These are phyloP conservation scores for Cladophialophora chaetospira DNA, from an alignment of 2,329 filamentous ascomycete species.

Conservation along the genomic window DNA sequence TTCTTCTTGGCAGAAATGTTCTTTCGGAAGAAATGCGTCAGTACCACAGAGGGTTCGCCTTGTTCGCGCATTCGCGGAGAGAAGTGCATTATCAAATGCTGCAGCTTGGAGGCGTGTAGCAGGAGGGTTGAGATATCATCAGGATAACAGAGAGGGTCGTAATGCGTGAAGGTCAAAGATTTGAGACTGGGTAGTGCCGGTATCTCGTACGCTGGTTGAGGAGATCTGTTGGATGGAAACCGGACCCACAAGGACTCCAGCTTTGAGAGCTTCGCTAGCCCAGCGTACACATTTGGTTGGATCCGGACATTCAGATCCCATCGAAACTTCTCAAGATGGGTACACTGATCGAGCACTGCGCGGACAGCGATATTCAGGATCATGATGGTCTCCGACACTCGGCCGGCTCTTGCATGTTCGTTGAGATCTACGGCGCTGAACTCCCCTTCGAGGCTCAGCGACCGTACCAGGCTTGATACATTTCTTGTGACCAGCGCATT, in stretches of 20 bases:
- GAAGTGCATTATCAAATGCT: slow-evolving; percentile 61
- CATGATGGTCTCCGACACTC: slow-evolving; percentile 66
- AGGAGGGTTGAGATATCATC: slow-evolving; percentile 63
- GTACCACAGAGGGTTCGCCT: slow-evolving; percentile 59
- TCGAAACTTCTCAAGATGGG: slow-evolving; percentile 56
- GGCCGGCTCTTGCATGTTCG: slow-evolving; percentile 60
- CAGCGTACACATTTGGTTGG: slow-evolving; percentile 60
- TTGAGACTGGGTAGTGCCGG: slow-evolving; percentile 59
- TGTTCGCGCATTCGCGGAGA: slow-evolving; percentile 62
- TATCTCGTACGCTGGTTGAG: slow-evolving; percentile 58
- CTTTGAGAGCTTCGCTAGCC: slow-evolving; percentile 52
- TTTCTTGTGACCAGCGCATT: slow-evolving; percentile 62
- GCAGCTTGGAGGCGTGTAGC: slow-evolving; percentile 55
- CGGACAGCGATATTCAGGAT: slow-evolving; percentile 63
- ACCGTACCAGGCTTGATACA: slow-evolving; percentile 55
- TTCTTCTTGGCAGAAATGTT: slow-evolving; percentile 51
- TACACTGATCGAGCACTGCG: slow-evolving; percentile 62
- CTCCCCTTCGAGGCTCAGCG: slow-evolving; percentile 56
- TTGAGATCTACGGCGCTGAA: slow-evolving; percentile 56
- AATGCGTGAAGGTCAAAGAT: slow-evolving; percentile 58
- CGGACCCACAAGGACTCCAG: slow-evolving; percentile 58
- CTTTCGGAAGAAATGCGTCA: slow-evolving; percentile 60
- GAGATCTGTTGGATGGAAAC: slow-evolving; percentile 59
- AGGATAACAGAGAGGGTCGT: slow-evolving; percentile 65
- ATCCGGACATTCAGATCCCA: slow-evolving; percentile 66